Conservation (phyloP, 1,284 basidiomycete genomes). For the Afroboletus lepidellus region DNA sequence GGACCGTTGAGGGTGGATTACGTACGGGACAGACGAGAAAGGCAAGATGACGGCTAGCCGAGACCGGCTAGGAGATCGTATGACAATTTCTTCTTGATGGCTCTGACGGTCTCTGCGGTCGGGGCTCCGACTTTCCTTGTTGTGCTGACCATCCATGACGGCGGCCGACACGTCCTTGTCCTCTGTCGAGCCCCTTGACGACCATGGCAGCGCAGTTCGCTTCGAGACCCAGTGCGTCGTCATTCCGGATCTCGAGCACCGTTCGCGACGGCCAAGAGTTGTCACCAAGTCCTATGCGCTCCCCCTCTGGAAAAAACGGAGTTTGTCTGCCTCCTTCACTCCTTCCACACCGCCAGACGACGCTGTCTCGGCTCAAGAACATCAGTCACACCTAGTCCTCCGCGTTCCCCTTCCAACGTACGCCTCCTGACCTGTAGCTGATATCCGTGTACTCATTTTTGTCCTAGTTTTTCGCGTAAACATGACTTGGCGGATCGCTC, state of each 20-base stretch:
- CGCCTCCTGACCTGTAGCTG: conserved; percentile 5
- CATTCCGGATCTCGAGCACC: conserved; percentile 51
- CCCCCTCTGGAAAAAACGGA: conserved; percentile 56
- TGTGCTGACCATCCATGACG: conserved; percentile 12
- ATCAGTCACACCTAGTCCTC: conserved; percentile 44
- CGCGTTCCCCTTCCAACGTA: conserved; percentile 62
- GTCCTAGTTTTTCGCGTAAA: conserved; percentile 37
- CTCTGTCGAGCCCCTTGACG: conserved; percentile 16
- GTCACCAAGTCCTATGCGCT: conserved; percentile 60
- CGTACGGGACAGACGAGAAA: conserved; percentile 8
- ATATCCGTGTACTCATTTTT: not conserved
- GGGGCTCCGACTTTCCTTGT: not conserved
- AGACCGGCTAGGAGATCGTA: conserved; percentile 17
- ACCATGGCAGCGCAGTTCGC: conserved; percentile 44
- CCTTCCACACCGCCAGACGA: conserved; percentile 16
- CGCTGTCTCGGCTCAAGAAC: conserved; percentile 33
- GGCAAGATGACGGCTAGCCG: conserved; percentile 17
- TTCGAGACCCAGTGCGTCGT: conserved; percentile 67
- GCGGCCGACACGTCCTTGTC: not conserved
- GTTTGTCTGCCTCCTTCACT: conserved; percentile 22
- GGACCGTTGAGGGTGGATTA: too few relatives aligned
- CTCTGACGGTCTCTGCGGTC: not conserved
- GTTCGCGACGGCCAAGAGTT: conserved; percentile 45
- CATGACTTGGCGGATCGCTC: conserved; percentile 37
- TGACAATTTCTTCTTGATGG: conserved; percentile 17